Conservation (phyloP, 768 basidiomycete genomes). For the Naematelia aurantialba region DNA sequence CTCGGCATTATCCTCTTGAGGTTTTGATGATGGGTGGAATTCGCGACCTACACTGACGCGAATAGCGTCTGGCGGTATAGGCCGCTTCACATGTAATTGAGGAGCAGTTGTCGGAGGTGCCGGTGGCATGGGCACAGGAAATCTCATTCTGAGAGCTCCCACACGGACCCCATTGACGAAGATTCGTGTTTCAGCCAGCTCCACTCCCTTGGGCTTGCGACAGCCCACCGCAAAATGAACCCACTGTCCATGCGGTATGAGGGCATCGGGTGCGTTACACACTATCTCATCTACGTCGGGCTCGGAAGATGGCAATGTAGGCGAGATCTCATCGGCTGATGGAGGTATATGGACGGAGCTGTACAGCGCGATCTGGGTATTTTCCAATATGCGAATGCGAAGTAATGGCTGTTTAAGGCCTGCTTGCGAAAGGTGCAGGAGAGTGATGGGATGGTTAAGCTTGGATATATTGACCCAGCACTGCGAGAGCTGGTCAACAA, state of each 20-base stretch:
- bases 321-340: background rate
- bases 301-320: slow-evolving; percentile 1
- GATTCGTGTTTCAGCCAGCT: slow-evolving; percentile 31
- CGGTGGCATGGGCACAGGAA: slow-evolving; percentile 25
- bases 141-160: slow-evolving; percentile 36
- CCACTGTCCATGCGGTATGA: slow-evolving; percentile 47
- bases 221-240: slow-evolving; percentile 42
- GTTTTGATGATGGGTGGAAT: slow-evolving; percentile 10
- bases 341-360: slow-evolving; percentile 14
- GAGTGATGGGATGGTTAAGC: slow-evolving; percentile 40
- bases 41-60: slow-evolving; percentile 22
- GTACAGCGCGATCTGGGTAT: slow-evolving; percentile 43
- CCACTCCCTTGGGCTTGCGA: slow-evolving; percentile 32
- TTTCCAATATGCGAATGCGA: slow-evolving; percentile 43
- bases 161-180: slow-evolving; percentile 45
- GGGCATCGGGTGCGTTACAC: slow-evolving; percentile 41
- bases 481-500: slow-evolving; percentile 12
- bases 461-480: slow-evolving; percentile 47
- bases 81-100: slow-evolving; percentile 16
- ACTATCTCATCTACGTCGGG: slow-evolving; percentile 30
- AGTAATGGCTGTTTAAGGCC: slow-evolving; percentile 32
- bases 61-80: slow-evolving; percentile 22
- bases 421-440: slow-evolving; percentile 39
- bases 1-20: slow-evolving; percentile 2
- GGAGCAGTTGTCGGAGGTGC: slow-evolving; percentile 7